Conservation (phyloP, 2,329 filamentous ascomycete genomes). For the Tolypocladium album region DNA sequence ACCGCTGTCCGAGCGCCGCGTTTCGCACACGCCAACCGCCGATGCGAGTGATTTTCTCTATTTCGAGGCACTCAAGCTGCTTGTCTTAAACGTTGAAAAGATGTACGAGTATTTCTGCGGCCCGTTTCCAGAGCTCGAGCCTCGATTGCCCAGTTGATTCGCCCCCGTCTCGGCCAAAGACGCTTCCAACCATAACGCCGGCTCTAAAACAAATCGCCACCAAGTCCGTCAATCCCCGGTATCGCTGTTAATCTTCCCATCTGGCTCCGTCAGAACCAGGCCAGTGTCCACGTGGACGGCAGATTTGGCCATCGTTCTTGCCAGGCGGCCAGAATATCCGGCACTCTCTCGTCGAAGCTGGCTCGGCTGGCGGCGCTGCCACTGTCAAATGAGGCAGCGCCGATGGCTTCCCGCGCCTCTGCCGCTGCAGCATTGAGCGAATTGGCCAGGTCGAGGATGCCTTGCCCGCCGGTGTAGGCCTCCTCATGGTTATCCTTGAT, state of each 20-base stretch:
- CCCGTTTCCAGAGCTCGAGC: neutral
- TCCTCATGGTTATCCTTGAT: slow-evolving; percentile 99
- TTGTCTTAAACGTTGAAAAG: neutral
- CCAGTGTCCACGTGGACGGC: slow-evolving; percentile 86
- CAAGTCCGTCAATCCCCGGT: neutral
- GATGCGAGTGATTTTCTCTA: neutral
- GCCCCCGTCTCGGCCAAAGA: neutral
- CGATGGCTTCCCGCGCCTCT: slow-evolving; percentile 61
- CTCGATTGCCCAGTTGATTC: neutral
- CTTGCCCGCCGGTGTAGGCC: slow-evolving; percentile 78
- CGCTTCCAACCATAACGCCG: neutral
- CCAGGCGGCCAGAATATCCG: slow-evolving; percentile 85
- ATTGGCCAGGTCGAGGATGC: slow-evolving; percentile 84
- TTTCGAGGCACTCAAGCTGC: neutral
- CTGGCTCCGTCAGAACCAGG: slow-evolving; percentile 62
- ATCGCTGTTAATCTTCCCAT: neutral
- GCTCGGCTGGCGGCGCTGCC: slow-evolving; percentile 56
- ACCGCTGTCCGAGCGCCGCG: neutral
- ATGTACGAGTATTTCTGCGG: neutral
- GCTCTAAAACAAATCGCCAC: neutral
- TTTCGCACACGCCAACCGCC: neutral
- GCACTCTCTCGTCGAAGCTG: slow-evolving; percentile 86
- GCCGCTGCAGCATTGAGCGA: slow-evolving; percentile 69
- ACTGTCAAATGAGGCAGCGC: slow-evolving; percentile 56
- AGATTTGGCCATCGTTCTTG: slow-evolving; percentile 90